A percentile compares a stretch with the other conserved stretches of the same genome.
Evolutionary conservation across 2,329 filamentous ascomycete genomes (phyloP).

Genomic region (Scytalidium lignicola): DNA sequence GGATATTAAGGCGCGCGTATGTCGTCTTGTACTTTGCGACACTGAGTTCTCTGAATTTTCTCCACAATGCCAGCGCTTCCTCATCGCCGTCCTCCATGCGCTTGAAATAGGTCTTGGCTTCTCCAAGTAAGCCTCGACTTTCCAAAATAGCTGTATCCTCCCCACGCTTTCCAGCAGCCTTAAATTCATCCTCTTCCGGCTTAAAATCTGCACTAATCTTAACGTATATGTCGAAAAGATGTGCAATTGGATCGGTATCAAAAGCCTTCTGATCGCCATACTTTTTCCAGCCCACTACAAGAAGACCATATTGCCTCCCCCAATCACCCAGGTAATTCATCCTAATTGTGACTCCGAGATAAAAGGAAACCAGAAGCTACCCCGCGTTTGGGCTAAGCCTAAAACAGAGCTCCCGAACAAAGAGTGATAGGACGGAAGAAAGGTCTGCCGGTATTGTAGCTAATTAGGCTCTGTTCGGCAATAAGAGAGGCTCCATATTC

Average conservation of each 20-base stretch:
- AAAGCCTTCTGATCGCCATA: conserved; percentile 42
- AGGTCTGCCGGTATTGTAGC: too few relatives aligned
- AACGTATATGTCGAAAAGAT: conserved; percentile 62
- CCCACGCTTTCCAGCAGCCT: conserved; percentile 43
- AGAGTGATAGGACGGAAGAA: too few relatives aligned
- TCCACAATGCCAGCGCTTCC: conserved; percentile 55
- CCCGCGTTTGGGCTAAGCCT: too few relatives aligned
- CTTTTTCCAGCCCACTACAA: conserved; percentile 56
- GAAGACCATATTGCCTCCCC: conserved; percentile 63
- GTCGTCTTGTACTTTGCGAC: conserved; percentile 61
- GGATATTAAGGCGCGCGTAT: conserved; percentile 59
- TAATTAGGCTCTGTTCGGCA: too few relatives aligned
- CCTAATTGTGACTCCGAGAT: too few relatives aligned
- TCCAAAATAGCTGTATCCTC: conserved; percentile 42
- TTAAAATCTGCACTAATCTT: conserved; percentile 54
- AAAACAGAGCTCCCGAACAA: too few relatives aligned
- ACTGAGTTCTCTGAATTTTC: conserved; percentile 57
- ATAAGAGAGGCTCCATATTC: too few relatives aligned
- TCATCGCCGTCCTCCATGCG: conserved; percentile 60
- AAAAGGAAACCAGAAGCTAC: too few relatives aligned
- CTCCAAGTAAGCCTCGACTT: conserved; percentile 43
- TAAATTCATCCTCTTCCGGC: conserved; percentile 46
- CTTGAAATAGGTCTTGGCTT: conserved; percentile 49
- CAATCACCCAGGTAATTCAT: conserved; percentile 67
- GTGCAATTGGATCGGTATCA: conserved; percentile 28